Conservation (phyloP, 2,329 filamentous ascomycete species). For the Colletotrichum sp. region DNA sequence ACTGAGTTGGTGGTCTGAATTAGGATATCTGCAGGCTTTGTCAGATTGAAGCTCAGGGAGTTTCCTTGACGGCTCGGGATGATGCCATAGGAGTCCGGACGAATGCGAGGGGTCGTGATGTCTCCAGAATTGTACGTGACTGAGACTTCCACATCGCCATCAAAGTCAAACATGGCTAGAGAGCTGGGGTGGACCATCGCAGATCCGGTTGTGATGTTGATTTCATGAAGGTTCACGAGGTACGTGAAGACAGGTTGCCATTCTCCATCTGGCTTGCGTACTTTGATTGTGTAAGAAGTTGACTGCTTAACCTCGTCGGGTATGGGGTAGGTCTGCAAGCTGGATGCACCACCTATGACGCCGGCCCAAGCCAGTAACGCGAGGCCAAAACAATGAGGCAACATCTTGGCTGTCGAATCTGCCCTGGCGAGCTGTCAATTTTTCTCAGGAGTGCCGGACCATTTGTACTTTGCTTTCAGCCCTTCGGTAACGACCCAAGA, state of each 20-base stretch:
- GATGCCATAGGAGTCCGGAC: neutral
- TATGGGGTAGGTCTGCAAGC: neutral
- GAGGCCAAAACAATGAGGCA: neutral
- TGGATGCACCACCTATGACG: neutral
- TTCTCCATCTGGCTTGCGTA: neutral
- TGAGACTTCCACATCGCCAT: neutral
- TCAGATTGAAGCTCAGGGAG: neutral
- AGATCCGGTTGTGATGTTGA: neutral
- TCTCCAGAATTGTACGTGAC: neutral
- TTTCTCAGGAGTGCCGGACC: neutral
- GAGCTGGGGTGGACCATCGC: neutral
- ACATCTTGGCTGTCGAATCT: neutral
- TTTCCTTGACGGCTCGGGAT: neutral
- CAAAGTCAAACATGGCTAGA: neutral
- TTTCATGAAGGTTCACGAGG: neutral
- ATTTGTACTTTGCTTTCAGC: neutral
- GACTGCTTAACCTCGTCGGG: neutral
- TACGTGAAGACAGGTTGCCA: neutral
- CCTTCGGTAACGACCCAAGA: fast-evolving
- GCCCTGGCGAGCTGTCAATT: neutral
- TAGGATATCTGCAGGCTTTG: neutral
- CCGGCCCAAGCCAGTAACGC: neutral
- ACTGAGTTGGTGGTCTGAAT: conserved; percentile 25
- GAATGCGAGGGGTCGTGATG: neutral
- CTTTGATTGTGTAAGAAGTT: neutral